phyloP scores from a whole-genome alignment of 1,284 basidiomycete species.

The Lignosus rhinocerotis region DNA sequence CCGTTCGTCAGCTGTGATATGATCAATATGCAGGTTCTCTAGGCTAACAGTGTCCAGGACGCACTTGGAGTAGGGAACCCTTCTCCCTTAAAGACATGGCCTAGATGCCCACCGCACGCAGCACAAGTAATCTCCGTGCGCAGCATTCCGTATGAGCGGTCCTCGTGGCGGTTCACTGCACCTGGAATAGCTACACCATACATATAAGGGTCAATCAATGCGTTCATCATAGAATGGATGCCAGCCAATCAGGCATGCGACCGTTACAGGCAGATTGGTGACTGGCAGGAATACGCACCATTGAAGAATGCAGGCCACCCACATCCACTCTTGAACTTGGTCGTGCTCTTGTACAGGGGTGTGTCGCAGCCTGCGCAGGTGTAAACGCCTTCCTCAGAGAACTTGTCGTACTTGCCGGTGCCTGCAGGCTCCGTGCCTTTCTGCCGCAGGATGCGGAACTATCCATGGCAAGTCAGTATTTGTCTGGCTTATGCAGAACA shows the following conservation, averaged over 20 bases:
- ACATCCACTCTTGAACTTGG: slow-evolving; percentile 93
- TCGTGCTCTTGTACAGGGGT: slow-evolving; percentile 81
- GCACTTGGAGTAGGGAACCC: slow-evolving; percentile 73
- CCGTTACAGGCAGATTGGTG: neutral
- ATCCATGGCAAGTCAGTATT: neutral
- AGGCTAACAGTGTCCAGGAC: slow-evolving; percentile 14
- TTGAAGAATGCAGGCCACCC: slow-evolving; percentile 99
- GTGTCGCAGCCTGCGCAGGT: slow-evolving; percentile 69
- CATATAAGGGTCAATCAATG: neutral
- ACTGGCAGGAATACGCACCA: slow-evolving; percentile 43
- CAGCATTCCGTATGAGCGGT: slow-evolving; percentile 53
- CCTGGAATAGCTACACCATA: slow-evolving; percentile 75
- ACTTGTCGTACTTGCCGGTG: slow-evolving; percentile 80
- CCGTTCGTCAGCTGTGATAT: slow-evolving; percentile 68
- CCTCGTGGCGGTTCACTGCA: slow-evolving; percentile 77
- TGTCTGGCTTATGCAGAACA: neutral
- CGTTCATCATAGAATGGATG: neutral
- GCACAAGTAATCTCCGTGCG: slow-evolving; percentile 81
- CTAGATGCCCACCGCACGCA: slow-evolving; percentile 88
- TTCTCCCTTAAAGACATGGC: slow-evolving; percentile 94
- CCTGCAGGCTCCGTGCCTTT: slow-evolving; percentile 86
- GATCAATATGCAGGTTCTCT: slow-evolving; percentile 21
- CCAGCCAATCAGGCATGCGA: neutral
- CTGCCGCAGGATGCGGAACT: slow-evolving; percentile 86
- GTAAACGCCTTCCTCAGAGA: slow-evolving; percentile 70